Evolutionary conservation across 768 basidiomycete genomes (phyloP), one percentile per base, ranked within the genome.

Genomic region (Rossbeevera mucosa): DNA sequence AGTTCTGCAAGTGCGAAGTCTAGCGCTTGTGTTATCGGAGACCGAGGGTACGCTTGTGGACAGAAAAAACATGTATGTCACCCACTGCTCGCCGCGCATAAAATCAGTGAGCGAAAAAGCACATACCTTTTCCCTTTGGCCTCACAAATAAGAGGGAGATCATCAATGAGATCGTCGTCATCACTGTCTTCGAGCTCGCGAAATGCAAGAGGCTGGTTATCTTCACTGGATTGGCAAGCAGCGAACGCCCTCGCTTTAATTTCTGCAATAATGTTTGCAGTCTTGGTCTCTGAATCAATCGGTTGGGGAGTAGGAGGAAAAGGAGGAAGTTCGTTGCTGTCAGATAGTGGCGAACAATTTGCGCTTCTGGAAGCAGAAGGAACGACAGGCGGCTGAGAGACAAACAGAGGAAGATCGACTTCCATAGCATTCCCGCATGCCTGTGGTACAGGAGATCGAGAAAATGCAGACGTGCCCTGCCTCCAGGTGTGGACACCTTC

Each of bases 171-270:
- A 59, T 78, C 79, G 3, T 77, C 81, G 26, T 82, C 81, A 42
- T 77, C 77, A 45, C 76, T 78, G 29, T 76, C 79, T 29, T 76
- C 76, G n/a, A 80, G 64, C 12, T 74, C 71, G 49, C 80, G 74
- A 48, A 60, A 69, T 29, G 71, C 65, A 13, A 70, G 64, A 5
- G 62, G 64, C 4, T 54, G 62, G 30, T 62, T 64, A 9, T 82
- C 78, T 2, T 77, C 75, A 59, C 76, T 80, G n/a, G 71, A 74
- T 22, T 67, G 59, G 7, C 56, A 72, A 20, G 69, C 72, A 42
- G 79, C 80, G 44, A 72, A 76, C 5, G 81, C 85, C 55, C 72
- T 75, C n/a, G 79, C 81, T 68, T 78, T 86, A 55, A 88, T 86
- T 30, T 80, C 72, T 7, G 78, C 82, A 43, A 89, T 81, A 26